Conservation (phyloP, 371 early-diverging fungal species). For the Mortierella sp. region DNA sequence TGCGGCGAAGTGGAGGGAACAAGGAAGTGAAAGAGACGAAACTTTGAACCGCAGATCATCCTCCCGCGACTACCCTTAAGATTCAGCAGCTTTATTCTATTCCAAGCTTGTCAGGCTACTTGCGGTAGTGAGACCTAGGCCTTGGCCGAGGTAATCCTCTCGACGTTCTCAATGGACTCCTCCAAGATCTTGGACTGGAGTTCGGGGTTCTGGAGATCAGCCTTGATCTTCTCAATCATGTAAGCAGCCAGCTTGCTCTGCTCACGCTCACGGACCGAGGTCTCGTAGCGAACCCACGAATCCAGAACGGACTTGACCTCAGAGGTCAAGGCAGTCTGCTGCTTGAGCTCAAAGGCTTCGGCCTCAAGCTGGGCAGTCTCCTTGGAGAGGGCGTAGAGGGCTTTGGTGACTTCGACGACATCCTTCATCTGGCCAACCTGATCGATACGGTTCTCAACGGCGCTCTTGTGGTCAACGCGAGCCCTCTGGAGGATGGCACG, state of each 20-base stretch:
- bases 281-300: conserved; percentile 96
- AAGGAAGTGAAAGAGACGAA: not conserved
- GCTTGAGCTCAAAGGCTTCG: conserved; percentile 94
- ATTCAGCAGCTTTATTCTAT: not conserved
- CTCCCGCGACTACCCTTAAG: conserved; percentile 4
- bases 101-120: not conserved
- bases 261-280: conserved; percentile 90
- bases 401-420: conserved; percentile 92
- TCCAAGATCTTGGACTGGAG: conserved; percentile 57
- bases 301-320: conserved; percentile 93
- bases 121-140: no score
- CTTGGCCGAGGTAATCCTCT: conserved; percentile 55
- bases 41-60: not conserved
- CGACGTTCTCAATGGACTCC: conserved; percentile 57
- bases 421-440: conserved; percentile 93
- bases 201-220: conserved; percentile 83
- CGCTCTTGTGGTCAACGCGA: conserved; percentile 91
- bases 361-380: conserved; percentile 94
- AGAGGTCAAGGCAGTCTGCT: conserved; percentile 81
- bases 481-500: conserved; percentile 84
- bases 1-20: not conserved
- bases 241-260: conserved; percentile 88
- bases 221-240: conserved; percentile 88
- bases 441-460: conserved; percentile 88
- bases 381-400: conserved; percentile 93